Base-by-base conservation (phyloP, 176 grass and related monocot genomes). In the Elaeis guineensis region DNA sequence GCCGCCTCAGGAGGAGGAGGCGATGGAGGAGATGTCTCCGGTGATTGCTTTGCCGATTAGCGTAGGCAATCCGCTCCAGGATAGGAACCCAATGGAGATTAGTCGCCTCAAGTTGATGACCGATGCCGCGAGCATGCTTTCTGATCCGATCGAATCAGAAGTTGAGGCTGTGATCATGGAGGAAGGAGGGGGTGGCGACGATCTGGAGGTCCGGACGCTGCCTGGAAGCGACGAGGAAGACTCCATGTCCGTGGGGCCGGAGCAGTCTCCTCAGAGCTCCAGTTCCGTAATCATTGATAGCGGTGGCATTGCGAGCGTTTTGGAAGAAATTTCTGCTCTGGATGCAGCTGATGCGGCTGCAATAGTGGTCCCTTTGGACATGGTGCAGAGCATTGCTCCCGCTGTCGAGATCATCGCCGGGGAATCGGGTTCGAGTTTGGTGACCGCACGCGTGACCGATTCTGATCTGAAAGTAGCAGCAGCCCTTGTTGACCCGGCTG, bases 141-240 rank as follows among this genome's bases (percentile, higher is more conserved):
- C 24, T 8, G 24, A 28, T 30, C 16, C 57, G 17, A 59, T 59
- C 0, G 57, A 30, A 24, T 21, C 16, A 6, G 22, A 28, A 26
- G 21, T 5, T 17, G 57, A 59, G 57, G 3, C 16, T 21, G 22
- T 59, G 57, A n/a, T 17, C 28, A 35, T 19, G 58, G 26, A 61
- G 16, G 26, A 39, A 19, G 28, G 28, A 22, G 62, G 20, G 35
- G 14, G 21, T 65, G 62, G 62, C 21, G 62, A 65, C 35, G 62
- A 65, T 65, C 21, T 65, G 48, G 62, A 65, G 16, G 62, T 26
- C 16, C 35, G 48, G 20, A 65, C 62, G 23, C 2, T 65, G 20
- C 62, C 62, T 17, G 62, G 44, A 50, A 65, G 62, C 11, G 62
- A 65, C 14, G 62, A 51, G 20, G 62, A 65, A 51, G 62, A 65